Conservation (phyloP, 805 yeast genomes). For the Torulaspora maleeae region DNA sequence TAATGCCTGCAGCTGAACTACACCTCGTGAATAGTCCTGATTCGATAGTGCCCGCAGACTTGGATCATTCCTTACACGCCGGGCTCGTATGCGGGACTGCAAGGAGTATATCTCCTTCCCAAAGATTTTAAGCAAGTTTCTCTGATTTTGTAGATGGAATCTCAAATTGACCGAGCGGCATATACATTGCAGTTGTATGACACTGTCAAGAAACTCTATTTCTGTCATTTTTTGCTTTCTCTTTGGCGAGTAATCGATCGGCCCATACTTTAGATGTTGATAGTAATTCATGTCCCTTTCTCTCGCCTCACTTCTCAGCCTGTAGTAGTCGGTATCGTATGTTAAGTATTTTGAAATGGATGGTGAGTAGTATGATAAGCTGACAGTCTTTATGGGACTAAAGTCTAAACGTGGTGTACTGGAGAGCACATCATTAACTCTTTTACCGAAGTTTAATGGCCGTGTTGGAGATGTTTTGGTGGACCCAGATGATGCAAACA, state of each 20-base stretch:
- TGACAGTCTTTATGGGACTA: constrained; percentile 26
- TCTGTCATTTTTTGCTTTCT: constrained; percentile 32
- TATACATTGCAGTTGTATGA: constrained; percentile 59
- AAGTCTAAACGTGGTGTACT: constrained; percentile 22
- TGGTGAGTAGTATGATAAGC: constrained; percentile 35
- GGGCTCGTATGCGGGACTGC: constrained; percentile 52
- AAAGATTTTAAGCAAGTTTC: constrained; percentile 56
- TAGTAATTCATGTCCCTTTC: constrained; percentile 25
- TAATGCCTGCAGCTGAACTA: constrained; percentile 54
- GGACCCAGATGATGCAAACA: constrained; percentile 5
- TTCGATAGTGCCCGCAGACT: background rate
- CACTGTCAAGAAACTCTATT: constrained; percentile 28
- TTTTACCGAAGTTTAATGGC: constrained; percentile 13
- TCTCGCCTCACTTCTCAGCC: constrained; percentile 30
- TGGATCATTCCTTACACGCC: constrained; percentile 27
- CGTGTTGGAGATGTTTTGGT: constrained; percentile 4
- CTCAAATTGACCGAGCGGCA: constrained; percentile 67
- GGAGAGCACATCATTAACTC: constrained; percentile 6
- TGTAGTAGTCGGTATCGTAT: constrained; percentile 28
- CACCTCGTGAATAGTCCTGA: constrained; percentile 8
- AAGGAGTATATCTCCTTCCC: constrained; percentile 46
- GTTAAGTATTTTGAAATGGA: constrained; percentile 29
- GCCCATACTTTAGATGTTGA: constrained; percentile 22
- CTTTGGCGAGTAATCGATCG: constrained; percentile 29
- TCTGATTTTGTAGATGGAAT: constrained; percentile 57